Evolutionary conservation across 345 rosid genomes (phyloP).

Genomic region (Populus davidiana): DNA sequence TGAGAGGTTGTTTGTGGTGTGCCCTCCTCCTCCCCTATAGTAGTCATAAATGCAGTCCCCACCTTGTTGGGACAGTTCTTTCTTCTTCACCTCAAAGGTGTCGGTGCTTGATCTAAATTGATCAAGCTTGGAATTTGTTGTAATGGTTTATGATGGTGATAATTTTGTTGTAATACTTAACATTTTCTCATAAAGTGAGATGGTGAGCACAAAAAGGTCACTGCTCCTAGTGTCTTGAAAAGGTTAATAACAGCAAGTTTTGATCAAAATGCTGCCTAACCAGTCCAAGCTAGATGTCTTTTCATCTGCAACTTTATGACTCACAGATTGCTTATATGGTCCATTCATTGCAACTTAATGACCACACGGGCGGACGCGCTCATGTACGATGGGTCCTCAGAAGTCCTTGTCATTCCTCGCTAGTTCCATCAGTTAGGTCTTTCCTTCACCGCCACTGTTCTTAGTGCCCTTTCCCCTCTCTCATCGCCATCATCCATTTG

Average conservation of each 20-base stretch:
- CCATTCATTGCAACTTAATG: neutral
- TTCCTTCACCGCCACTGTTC: neutral
- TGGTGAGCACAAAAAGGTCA: constrained; percentile 3
- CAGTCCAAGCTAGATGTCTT: neutral
- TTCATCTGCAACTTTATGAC: neutral
- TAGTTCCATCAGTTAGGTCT: neutral
- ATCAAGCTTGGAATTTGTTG: constrained; percentile 20
- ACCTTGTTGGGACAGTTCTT: neutral
- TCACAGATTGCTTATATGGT: neutral
- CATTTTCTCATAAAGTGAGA: neutral
- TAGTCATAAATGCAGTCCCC: neutral
- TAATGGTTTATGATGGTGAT: neutral
- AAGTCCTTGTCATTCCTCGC: neutral
- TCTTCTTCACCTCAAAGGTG: neutral
- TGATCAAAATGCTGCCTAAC: neutral
- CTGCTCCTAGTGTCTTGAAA: neutral
- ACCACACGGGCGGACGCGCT: neutral
- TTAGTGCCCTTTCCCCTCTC: neutral
- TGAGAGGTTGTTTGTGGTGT: constrained; percentile 68
- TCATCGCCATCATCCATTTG: neutral
- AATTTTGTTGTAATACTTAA: constrained; percentile 15
- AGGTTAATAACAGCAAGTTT: neutral
- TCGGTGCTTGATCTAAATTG: constrained; percentile 21
- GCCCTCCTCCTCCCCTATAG: constrained; percentile 67
- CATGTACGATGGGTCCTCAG: neutral